phyloP scores from a whole-genome alignment of 177 flowering plant species.

The Telopea speciosissima region DNA sequence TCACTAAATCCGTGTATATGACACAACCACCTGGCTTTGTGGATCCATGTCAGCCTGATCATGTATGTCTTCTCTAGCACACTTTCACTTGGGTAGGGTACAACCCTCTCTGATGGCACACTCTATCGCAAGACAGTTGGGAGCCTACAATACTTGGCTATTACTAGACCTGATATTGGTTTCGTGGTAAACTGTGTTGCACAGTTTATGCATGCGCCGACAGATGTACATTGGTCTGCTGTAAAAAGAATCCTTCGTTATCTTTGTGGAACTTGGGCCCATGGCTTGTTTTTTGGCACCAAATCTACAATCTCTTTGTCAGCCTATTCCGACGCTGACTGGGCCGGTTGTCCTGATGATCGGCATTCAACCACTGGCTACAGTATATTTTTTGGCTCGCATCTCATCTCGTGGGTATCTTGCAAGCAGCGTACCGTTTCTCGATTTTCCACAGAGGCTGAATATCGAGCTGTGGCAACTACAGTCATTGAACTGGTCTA shows the following conservation, averaged over 20 bases:
- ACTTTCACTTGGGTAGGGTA: no score
- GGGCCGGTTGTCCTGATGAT: no score
- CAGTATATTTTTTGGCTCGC: not conserved
- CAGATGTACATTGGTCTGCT: not conserved
- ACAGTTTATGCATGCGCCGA: not conserved
- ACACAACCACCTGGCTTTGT: not conserved
- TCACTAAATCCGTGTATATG: not conserved
- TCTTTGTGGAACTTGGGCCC: not conserved
- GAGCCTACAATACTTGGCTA: not conserved
- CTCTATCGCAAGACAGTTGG: not conserved
- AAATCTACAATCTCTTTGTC: not conserved
- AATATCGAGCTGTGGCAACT: not conserved
- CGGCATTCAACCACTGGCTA: no score
- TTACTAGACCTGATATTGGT: not conserved
- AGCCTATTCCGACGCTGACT: not conserved
- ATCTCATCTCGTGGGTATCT: slow-evolving; percentile 3
- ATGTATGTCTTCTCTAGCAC: not conserved
- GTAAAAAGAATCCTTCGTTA: no score
- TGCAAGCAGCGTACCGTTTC: slow-evolving; percentile 6
- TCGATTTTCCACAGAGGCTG: no score
- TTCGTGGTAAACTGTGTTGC: not conserved
- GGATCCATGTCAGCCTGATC: not conserved
- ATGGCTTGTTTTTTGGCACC: not conserved
- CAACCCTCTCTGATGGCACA: not conserved
- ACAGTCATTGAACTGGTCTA: not conserved